phyloP scores from a whole-genome alignment of 345 rosid species.

The Aquilaria sinensis region DNA sequence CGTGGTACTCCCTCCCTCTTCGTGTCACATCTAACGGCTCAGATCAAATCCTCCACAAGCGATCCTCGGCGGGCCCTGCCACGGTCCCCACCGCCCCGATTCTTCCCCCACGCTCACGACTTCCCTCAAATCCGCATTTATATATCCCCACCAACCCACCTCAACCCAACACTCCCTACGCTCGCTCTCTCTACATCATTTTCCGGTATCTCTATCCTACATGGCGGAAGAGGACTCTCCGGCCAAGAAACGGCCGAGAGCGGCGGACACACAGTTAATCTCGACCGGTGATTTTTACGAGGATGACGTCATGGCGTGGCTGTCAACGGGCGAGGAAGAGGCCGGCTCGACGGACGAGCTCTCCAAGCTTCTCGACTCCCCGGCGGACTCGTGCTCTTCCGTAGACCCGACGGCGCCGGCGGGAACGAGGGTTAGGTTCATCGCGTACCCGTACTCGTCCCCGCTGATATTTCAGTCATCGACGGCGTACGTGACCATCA shows the following conservation, averaged over 20 bases:
- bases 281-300: neutral
- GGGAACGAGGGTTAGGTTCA: conserved; percentile 47
- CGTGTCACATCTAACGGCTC: too few species aligned
- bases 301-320: conserved; percentile 5
- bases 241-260: neutral
- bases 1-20: too few species aligned
- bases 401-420: conserved; percentile 5
- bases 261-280: neutral
- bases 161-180: too few species aligned
- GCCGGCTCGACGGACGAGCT: conserved; percentile 9
- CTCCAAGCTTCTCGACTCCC: conserved; percentile 37
- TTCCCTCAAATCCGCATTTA: too few species aligned
- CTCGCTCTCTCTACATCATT: too few species aligned
- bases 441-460: conserved; percentile 57
- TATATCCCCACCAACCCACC: too few species aligned
- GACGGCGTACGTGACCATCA: conserved; percentile 63
- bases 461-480: conserved; percentile 44
- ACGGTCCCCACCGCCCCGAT: too few species aligned
- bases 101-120: too few species aligned
- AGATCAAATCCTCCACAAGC: too few species aligned
- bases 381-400: neutral
- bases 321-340: neutral
- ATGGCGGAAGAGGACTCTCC: neutral
- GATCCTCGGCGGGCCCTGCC: too few species aligned
- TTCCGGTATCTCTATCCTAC: too few species aligned